phyloP scores from a whole-genome alignment of 345 rosid genomes.

The Ceriops decandra region DNA sequence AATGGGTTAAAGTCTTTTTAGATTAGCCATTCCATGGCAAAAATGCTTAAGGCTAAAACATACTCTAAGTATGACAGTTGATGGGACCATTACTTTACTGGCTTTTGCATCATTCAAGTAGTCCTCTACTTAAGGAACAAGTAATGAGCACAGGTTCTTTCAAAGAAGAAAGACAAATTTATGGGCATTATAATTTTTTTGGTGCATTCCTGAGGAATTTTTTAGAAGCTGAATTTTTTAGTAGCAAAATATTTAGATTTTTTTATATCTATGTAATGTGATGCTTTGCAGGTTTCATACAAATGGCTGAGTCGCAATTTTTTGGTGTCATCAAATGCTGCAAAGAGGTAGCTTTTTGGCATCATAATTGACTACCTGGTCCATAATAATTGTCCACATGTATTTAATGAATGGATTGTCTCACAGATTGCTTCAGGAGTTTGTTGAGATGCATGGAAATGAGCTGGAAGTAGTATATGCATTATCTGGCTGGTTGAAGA shows the following conservation, averaged over 20 bases:
- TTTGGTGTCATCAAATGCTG: constrained; percentile 62
- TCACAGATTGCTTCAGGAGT: constrained; percentile 74
- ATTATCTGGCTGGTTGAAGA: constrained; percentile 81
- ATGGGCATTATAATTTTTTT: too few species aligned
- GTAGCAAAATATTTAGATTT: not conserved
- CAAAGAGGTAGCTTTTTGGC: constrained; percentile 54
- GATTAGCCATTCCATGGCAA: too few species aligned
- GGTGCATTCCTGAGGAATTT: too few species aligned
- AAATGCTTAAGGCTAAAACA: too few species aligned
- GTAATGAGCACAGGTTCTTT: too few species aligned
- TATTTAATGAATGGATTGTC: not conserved
- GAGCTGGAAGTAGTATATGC: constrained; percentile 65
- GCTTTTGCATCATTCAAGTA: too few species aligned
- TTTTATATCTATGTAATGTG: not conserved
- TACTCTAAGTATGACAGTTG: too few species aligned
- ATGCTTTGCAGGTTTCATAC: constrained; percentile 72
- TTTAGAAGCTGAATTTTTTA: not conserved
- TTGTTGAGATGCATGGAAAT: constrained; percentile 53
- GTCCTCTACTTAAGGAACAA: too few species aligned
- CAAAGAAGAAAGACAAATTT: too few species aligned
- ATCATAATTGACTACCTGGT: not conserved
- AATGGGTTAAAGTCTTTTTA: too few species aligned
- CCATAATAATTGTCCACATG: not conserved
- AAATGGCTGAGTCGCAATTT: constrained; percentile 95
- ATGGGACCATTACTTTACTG: too few species aligned